phyloP scores from a whole-genome alignment of 345 rosid species.

The Streptanthus diversifolius region DNA sequence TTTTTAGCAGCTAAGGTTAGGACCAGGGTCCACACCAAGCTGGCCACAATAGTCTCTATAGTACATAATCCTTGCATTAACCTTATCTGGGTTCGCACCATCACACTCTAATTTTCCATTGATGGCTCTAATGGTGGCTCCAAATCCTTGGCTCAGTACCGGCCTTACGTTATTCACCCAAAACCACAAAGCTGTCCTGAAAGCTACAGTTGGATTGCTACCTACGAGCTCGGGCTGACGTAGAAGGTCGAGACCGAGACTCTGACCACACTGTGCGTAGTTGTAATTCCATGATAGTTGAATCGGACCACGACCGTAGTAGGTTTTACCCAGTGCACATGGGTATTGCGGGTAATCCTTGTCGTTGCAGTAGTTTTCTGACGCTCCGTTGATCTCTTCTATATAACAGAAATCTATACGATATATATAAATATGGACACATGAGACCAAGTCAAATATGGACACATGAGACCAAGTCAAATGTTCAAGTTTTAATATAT shows the following conservation, averaged over 20 bases:
- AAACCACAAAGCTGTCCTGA: conserved; percentile 53
- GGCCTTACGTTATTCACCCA: conserved; percentile 53
- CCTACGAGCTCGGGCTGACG: conserved; percentile 44
- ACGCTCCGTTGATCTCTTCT: conserved; percentile 60
- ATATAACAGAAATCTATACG: conserved; percentile 55
- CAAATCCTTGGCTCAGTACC: conserved; percentile 46
- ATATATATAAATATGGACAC: neutral
- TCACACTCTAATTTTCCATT: conserved; percentile 48
- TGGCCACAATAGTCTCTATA: conserved; percentile 43
- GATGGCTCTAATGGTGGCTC: conserved; percentile 47
- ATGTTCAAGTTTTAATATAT: neutral
- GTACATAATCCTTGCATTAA: conserved; percentile 39
- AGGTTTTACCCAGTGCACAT: conserved; percentile 43
- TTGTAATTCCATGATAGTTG: conserved; percentile 58
- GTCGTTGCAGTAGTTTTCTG: conserved; percentile 43
- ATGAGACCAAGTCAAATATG: neutral
- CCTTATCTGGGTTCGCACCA: conserved; percentile 30
- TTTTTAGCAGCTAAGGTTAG: conserved; percentile 36
- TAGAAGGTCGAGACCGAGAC: conserved; percentile 37
- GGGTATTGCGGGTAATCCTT: conserved; percentile 40
- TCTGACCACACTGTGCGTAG: conserved; percentile 47
- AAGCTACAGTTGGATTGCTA: conserved; percentile 37
- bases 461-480: neutral
- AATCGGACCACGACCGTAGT: conserved; percentile 59
- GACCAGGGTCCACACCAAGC: conserved; percentile 40